These are phyloP conservation scores for Hypoxylon crocopeplum DNA, from an alignment of 495 filamentous ascomycete species.

Conservation along the genomic window DNA sequence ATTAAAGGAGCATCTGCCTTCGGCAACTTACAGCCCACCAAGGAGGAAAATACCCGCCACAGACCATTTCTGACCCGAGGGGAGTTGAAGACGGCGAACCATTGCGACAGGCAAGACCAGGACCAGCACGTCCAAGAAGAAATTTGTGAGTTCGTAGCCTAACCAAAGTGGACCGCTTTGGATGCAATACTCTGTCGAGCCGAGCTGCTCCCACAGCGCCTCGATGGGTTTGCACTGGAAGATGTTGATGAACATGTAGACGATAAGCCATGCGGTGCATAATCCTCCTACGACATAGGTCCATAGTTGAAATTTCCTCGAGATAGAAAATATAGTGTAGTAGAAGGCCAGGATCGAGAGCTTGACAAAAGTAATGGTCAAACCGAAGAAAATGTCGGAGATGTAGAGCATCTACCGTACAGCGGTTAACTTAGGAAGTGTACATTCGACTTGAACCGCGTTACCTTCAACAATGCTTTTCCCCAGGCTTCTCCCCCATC, in stretches of 20 bases:
- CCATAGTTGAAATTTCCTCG: not conserved
- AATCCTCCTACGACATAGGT: not conserved
- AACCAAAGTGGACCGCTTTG: conserved; percentile 30
- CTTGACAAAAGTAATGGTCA: conserved; percentile 1
- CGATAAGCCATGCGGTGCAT: conserved; percentile 7
- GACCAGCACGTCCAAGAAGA: conserved; percentile 50
- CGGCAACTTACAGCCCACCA: conserved; percentile 26
- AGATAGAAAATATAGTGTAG: conserved; percentile 1
- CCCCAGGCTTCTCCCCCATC: too few species aligned
- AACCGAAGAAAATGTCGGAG: too few species aligned
- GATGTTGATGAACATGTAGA: not conserved
- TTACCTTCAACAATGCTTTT: too few species aligned
- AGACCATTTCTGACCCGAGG: conserved; percentile 27
- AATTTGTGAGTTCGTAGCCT: conserved; percentile 51
- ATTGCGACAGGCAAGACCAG: conserved; percentile 48
- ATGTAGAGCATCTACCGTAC: too few species aligned
- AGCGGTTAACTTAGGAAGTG: too few species aligned
- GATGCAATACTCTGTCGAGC: not conserved
- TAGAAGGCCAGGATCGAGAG: conserved; percentile 18
- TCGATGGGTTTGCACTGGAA: conserved; percentile 3
- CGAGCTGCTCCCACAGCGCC: conserved; percentile 2
- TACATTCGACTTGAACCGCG: too few species aligned
- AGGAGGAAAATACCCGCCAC: conserved; percentile 38
- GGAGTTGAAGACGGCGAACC: conserved; percentile 45
- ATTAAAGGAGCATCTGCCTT: too few species aligned